These are phyloP conservation scores for Epichloe aotearoae DNA, from an alignment of 2,329 filamentous ascomycete genomes.

Conservation along the genomic window DNA sequence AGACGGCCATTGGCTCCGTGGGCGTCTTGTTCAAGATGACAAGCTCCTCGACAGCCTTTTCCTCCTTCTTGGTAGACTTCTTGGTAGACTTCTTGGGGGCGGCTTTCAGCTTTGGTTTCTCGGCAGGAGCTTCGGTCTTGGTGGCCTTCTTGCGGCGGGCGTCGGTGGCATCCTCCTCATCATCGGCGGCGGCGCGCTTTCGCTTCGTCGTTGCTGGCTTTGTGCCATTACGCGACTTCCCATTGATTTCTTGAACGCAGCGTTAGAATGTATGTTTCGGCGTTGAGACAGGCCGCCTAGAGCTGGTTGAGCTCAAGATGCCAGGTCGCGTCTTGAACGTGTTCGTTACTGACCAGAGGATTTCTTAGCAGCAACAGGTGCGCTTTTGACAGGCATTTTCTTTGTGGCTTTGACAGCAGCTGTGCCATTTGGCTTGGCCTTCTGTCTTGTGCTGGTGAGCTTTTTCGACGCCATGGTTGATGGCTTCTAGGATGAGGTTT, in stretches of 20 bases:
- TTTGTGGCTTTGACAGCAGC: background rate
- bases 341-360: conserved; percentile 5
- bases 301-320: background rate
- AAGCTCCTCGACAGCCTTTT: conserved; percentile 21
- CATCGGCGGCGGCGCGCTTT: conserved; percentile 5
- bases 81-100: conserved; percentile 3
- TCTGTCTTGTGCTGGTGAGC: background rate
- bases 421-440: background rate
- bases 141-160: conserved; percentile 4
- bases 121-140: conserved; percentile 2
- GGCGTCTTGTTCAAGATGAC: conserved; percentile 27
- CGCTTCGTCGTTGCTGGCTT: conserved; percentile 3
- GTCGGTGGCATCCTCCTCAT: background rate
- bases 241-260: conserved; percentile 1
- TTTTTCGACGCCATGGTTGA: conserved; percentile 6
- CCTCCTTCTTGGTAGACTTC: background rate
- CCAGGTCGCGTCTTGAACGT: background rate
- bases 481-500: background rate
- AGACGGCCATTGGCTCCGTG: conserved; percentile 53
- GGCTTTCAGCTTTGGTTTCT: conserved; percentile 1
- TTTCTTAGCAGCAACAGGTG: background rate
- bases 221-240: background rate
- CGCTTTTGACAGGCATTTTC: conserved; percentile 2
- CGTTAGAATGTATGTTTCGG: background rate
- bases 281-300: background rate